Percentiles rank a stretch among this genome's conserved stretches.
These are phyloP conservation scores for Ananas comosus DNA, from an alignment of 176 grass and related monocot genomes.

Conservation along the genomic window DNA sequence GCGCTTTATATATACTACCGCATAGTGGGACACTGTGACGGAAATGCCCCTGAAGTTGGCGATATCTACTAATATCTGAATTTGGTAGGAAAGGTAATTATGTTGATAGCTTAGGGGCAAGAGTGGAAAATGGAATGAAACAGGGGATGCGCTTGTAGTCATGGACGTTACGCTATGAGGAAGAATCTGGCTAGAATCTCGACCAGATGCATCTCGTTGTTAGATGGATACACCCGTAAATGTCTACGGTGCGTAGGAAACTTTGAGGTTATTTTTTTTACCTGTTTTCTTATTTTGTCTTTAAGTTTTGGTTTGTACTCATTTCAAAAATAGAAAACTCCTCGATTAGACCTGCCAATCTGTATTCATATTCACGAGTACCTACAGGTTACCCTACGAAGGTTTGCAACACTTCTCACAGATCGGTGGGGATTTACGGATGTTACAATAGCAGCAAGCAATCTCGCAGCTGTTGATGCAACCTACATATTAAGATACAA, in stretches of 20 bases:
- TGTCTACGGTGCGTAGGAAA: background rate
- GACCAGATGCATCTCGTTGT: background rate
- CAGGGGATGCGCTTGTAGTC: background rate
- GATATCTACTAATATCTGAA: too few species aligned
- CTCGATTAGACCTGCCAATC: too few species aligned
- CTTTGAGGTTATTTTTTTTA: too few species aligned
- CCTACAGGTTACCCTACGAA: conserved; percentile 11
- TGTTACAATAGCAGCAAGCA: conserved; percentile 31
- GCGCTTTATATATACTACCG: too few species aligned
- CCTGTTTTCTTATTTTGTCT: too few species aligned
- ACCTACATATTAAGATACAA: background rate
- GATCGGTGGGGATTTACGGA: conserved; percentile 1
- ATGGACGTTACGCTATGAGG: too few species aligned
- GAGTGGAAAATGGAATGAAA: background rate
- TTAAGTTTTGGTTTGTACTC: too few species aligned
- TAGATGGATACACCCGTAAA: background rate
- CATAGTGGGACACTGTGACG: too few species aligned
- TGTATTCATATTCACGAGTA: too few species aligned
- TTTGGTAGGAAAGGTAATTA: background rate
- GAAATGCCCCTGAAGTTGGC: too few species aligned
- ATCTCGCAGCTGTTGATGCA: conserved; percentile 22
- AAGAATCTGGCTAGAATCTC: conserved; percentile 1
- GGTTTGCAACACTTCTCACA: conserved; percentile 22
- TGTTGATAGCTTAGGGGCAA: background rate
- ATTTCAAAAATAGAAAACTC: too few species aligned